A percentile compares a stretch with the other conserved stretches of the same genome.
phyloP scores from a whole-genome alignment of 2,329 filamentous ascomycete species.

The Onygenales sp. region DNA sequence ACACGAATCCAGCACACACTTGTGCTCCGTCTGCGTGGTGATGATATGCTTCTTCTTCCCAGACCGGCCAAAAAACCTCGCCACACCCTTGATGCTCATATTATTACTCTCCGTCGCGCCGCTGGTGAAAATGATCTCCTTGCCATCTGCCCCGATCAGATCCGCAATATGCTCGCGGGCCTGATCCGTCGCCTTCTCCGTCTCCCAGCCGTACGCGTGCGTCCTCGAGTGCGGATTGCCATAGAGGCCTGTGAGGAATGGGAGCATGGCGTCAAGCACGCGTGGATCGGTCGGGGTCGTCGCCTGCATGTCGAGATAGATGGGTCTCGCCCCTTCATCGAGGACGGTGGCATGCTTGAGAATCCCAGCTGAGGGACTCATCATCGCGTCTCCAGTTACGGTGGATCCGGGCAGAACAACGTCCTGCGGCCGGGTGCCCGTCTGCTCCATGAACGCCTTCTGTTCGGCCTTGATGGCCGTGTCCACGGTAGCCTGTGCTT shows the following conservation, averaged over 20 bases:
- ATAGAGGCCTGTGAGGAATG: constrained; percentile 85
- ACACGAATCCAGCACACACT: constrained; percentile 96
- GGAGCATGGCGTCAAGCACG: constrained; percentile 93
- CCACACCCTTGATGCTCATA: constrained; percentile 98
- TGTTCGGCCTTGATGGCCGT: constrained; percentile 80
- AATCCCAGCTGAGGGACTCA: constrained; percentile 74
- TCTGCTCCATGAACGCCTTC: constrained; percentile 60
- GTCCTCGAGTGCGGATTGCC: constrained; percentile 96
- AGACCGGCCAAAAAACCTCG: constrained; percentile 81
- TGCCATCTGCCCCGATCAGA: constrained; percentile 86
- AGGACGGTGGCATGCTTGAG: constrained; percentile 87
- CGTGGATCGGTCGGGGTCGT: constrained; percentile 92
- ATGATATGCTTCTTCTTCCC: constrained; percentile 99
- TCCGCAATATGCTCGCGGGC: constrained; percentile 74
- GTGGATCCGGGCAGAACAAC: constrained; percentile 52
- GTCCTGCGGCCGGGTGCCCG: constrained; percentile 44
- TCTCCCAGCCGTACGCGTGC: constrained; percentile 98
- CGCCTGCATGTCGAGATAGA: constrained; percentile 97
- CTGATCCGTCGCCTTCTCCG: constrained; percentile 83
- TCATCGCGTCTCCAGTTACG: constrained; percentile 54
- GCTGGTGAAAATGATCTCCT: constrained; percentile 98
- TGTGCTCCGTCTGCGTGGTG: constrained; percentile 96
- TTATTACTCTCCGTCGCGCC: constrained; percentile 98
- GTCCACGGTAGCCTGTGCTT: constrained; percentile 69
- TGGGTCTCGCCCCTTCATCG: constrained; percentile 85